Base-by-base conservation (phyloP, 495 filamentous ascomycete species). In the Penicillium alfredii region DNA sequence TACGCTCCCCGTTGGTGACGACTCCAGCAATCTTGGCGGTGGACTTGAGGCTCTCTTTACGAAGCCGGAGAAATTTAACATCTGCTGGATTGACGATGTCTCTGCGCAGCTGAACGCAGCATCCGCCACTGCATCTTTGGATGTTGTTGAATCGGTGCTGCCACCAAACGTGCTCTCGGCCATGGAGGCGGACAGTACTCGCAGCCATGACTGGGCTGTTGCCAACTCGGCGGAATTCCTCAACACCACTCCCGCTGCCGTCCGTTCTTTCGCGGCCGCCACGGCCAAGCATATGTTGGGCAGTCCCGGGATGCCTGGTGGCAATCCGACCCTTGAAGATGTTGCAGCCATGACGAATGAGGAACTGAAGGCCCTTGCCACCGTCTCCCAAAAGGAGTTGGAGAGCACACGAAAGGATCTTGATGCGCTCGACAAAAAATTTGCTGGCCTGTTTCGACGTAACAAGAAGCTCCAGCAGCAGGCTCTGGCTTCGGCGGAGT, bases 391-490 rank as follows among this genome's bases (percentile, higher is more conserved):
- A 38, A 67, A 64, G 26, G 64, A 69, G 12, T 44, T 68, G 17
- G 67, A 71, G 37, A 27, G 21, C 6, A 63, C 60, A 7, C 61
- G 67, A 4, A 71, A 69, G 47, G 67, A 71, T 4, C 39, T 66
- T 18, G 67, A 71, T 28, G 18, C 50, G 1, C 53, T 68, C 18
- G 67, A 71, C 35, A 71, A 71, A 49, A 69, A 68, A 35, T 54
- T 74, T 18, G 51, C 53, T 27, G 68, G 56, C 5, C 35, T 74
- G 21, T 58, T 75, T 25, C 72, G 72, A 26, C 63, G 64, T 21
- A 75, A 74, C 48, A 67, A 61, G 50, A 71, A 69, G 44, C 46
- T 69, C 10, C 63, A 61, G 27, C 63, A 65, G 20, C 63, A 67
- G 41, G 67, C 66, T 7, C 28, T 71, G 17, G 39, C 32, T 7